These are phyloP conservation scores for Scenedesmus sp. DNA, from an alignment of 163 green algal genomes.

Conservation along the genomic window DNA sequence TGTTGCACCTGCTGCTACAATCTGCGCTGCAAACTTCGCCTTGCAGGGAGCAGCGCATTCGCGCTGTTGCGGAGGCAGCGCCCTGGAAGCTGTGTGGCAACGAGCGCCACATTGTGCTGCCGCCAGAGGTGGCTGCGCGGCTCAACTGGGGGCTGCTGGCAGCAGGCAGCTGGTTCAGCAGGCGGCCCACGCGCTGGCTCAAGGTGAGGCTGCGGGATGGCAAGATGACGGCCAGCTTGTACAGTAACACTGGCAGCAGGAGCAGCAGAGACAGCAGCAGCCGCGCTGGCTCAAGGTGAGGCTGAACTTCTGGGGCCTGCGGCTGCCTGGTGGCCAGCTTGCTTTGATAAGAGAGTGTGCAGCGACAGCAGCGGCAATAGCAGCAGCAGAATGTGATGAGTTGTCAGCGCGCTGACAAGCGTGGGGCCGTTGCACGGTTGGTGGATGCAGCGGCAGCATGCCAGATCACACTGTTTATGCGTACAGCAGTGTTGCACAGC, in stretches of 20 bases:
- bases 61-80: constrained; percentile 13
- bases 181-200: constrained; percentile 47
- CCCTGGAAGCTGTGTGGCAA: constrained; percentile 47
- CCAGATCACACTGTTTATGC: neutral
- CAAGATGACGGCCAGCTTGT: neutral
- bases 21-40: neutral
- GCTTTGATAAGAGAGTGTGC: no score
- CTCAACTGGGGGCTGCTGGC: constrained; percentile 58
- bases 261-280: neutral
- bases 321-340: no score
- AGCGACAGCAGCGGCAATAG: no score
- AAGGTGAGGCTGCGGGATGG: constrained; percentile 7
- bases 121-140: constrained; percentile 4
- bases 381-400: no score
- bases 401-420: no score
- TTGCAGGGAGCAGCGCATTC: constrained; percentile 47
- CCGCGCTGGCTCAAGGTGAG: no score
- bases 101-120: constrained; percentile 36
- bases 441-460: neutral
- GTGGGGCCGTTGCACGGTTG: neutral
- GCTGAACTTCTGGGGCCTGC: no score
- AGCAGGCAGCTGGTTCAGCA: constrained; percentile 45
- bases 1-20: neutral
- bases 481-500: neutral
- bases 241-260: no score